Evolutionary conservation across 208 protist species (phyloP), one percentile per base, ranked within the genome.

Genomic region (Wallacemonas sp.): DNA sequence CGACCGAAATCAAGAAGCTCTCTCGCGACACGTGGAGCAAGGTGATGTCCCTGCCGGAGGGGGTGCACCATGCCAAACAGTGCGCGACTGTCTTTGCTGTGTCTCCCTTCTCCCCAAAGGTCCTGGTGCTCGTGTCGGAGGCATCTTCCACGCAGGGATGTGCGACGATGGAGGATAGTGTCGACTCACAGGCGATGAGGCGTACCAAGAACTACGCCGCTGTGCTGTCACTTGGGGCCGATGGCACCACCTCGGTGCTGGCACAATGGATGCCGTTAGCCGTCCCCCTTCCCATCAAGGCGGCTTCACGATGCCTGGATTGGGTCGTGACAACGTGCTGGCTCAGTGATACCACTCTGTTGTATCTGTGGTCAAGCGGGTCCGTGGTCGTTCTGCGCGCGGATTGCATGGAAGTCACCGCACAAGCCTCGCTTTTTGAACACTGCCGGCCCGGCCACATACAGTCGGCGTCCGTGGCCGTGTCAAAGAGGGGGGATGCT

Each of bases 351-450:
- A 69, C 75, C 26, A 52, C 65, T 7, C n/a, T 89, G 0, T 57
- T 90, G 31, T 77, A 66, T 29, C 62, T 87, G 18, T 89, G 84
- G 82, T 88, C 87, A 22, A 76, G 82, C 67, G 84, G 84, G 44
- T 48, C 44, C 3, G 41, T 90, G 16, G 28, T 29, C 11, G 31
- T 59, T 33, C 4, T 33, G 31, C 10, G 22, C 32, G 32, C 52
- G n/a, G 57, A 46, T 20, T 28, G 66, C 14, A 63, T 80, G 33
- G 23, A 48, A 42, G 1, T 49, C 7, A 7, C 28, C 3, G 32
- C 70, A 7, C 20, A 65, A 28, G 59, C 25, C 18, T 22, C 52
- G 10, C 52, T 59, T 4, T 59, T 59, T n/a, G 52, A 12, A 10
- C 25, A 59, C 32, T 39, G 12, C 29, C 31, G 11, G 29, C 4